Evolutionary conservation across 441 rosid genomes (phyloP).

Genomic region (Jatropha multifida): DNA sequence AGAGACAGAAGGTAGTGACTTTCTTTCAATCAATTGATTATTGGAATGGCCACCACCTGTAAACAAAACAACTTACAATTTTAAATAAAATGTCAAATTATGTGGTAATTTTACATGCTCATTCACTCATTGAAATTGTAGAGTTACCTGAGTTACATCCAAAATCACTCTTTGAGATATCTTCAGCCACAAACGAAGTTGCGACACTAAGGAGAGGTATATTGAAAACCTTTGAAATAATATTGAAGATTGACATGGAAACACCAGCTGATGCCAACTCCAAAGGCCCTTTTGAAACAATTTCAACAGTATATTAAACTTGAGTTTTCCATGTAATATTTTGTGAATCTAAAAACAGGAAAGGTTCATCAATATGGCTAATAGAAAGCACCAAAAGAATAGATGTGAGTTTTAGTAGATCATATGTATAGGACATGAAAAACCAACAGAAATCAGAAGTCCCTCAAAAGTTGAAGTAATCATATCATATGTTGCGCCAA

Average conservation of each 20-base stretch:
- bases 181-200: conserved; percentile 95
- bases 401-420: neutral
- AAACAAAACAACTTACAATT: conserved; percentile 11
- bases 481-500: neutral
- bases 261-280: conserved; percentile 91
- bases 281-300: conserved; percentile 54
- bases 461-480: neutral
- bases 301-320: neutral
- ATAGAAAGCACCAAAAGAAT: neutral
- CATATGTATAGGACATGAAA: neutral
- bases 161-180: conserved; percentile 61
- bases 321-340: neutral
- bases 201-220: conserved; percentile 89
- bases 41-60: neutral
- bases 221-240: conserved; percentile 83
- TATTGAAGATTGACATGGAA: conserved; percentile 73
- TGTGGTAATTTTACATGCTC: neutral
- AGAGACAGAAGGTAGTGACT: conserved; percentile 82
- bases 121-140: neutral
- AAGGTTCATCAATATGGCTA: neutral
- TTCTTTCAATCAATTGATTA: conserved; percentile 41
- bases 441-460: neutral
- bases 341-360: neutral
- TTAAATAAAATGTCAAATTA: neutral
- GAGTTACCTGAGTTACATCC: conserved; percentile 48